Conservation (phyloP, 164 flowering plant genomes). For the Liriodendron chinense region DNA sequence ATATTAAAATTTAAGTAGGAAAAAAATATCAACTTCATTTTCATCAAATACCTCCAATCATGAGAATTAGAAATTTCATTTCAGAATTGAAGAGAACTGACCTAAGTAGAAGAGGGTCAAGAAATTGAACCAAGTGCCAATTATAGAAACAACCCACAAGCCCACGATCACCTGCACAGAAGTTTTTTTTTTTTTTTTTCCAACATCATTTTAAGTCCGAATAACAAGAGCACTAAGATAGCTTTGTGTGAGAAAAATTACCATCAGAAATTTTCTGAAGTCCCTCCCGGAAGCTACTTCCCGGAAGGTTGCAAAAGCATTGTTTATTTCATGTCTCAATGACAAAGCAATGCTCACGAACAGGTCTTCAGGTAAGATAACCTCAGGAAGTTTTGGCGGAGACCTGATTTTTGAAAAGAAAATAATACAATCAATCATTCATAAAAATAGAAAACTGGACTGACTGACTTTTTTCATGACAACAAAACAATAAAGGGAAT, state of each 20-base stretch:
- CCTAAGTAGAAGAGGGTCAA: constrained; percentile 43
- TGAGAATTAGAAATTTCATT: neutral
- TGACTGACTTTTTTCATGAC: no score
- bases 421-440: neutral
- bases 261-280: constrained; percentile 44
- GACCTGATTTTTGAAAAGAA: constrained; percentile 36
- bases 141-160: constrained; percentile 43
- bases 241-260: constrained; percentile 8
- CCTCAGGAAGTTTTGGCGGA: constrained; percentile 57
- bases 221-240: neutral
- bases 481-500: no score
- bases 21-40: no score
- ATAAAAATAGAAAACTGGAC: no score
- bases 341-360: constrained; percentile 45
- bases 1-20: neutral
- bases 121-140: constrained; percentile 52
- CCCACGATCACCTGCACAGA: constrained; percentile 38
- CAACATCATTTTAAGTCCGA: neutral
- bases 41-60: no score
- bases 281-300: constrained; percentile 48
- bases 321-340: constrained; percentile 35
- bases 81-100: constrained; percentile 13
- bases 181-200: neutral
- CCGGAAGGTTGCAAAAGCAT: constrained; percentile 32
- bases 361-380: constrained; percentile 59